A percentile compares a stretch with the other conserved stretches of the same genome.
These are phyloP conservation scores for Epichloe brachyelytri DNA, from an alignment of 2,329 filamentous ascomycete species.

Conservation along the genomic window DNA sequence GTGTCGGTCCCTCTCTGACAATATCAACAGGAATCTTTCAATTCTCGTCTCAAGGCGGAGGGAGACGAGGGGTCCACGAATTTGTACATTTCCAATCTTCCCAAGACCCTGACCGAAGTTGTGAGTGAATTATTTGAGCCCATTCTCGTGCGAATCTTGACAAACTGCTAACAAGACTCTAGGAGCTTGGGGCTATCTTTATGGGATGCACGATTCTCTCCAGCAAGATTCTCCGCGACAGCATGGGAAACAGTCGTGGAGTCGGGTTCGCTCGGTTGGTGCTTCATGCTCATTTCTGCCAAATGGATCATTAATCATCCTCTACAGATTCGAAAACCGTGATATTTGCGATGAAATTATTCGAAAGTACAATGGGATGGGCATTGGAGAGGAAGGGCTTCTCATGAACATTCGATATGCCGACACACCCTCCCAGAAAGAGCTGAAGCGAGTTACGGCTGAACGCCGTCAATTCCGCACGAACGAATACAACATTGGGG, in stretches of 20 bases:
- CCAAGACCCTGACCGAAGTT: slow-evolving; percentile 81
- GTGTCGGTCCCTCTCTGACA: slow-evolving; percentile 13
- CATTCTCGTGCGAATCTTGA: too few species aligned
- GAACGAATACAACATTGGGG: slow-evolving; percentile 79
- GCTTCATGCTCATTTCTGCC: neutral
- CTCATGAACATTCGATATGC: slow-evolving; percentile 92
- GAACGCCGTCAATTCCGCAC: slow-evolving; percentile 92
- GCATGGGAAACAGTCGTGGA: slow-evolving; percentile 83
- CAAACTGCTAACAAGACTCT: slow-evolving; percentile 7
- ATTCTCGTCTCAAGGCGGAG: slow-evolving; percentile 92
- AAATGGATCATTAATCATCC: neutral
- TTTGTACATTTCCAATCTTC: slow-evolving; percentile 94
- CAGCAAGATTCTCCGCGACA: slow-evolving; percentile 87
- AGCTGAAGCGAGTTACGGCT: slow-evolving; percentile 89
- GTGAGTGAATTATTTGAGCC: slow-evolving; percentile 34
- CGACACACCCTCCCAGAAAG: slow-evolving; percentile 92
- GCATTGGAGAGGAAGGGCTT: slow-evolving; percentile 64
- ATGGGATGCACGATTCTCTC: slow-evolving; percentile 74
- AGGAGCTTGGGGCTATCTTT: slow-evolving; percentile 71
- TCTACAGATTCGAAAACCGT: slow-evolving; percentile 67
- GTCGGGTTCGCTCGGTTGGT: slow-evolving; percentile 91
- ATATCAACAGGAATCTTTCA: slow-evolving; percentile 72
- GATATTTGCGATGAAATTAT: slow-evolving; percentile 87
- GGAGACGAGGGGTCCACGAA: slow-evolving; percentile 85
- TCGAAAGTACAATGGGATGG: slow-evolving; percentile 67